Percentiles rank a stretch among this genome's conserved stretches.
Conservation (phyloP, 2,329 filamentous ascomycete genomes). For the Drechslera avenae region DNA sequence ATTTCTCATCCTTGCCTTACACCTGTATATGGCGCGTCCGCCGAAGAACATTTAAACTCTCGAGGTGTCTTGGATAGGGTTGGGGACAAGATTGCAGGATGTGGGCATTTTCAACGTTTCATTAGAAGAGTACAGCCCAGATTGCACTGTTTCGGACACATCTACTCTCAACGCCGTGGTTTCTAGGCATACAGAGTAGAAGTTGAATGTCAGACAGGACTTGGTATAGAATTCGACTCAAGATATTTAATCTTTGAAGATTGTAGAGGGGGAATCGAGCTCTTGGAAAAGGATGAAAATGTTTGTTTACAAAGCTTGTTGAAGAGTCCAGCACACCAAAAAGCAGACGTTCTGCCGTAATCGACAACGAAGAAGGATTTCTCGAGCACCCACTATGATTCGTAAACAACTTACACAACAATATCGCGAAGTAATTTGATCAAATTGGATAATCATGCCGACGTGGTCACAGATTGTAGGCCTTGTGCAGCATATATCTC, state of each 20-base stretch:
- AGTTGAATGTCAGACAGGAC: constrained; percentile 23
- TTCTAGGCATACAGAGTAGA: constrained; percentile 35
- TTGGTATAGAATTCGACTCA: constrained; percentile 10
- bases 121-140: constrained; percentile 53
- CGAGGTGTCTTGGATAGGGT: constrained; percentile 56
- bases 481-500: too few relatives aligned
- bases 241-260: constrained; percentile 21
- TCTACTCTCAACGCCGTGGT: constrained; percentile 54
- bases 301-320: constrained; percentile 36
- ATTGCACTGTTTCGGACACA: constrained; percentile 66
- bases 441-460: too few relatives aligned
- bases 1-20: constrained; percentile 59
- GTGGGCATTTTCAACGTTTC: constrained; percentile 58
- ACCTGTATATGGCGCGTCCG: constrained; percentile 59
- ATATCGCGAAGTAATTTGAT: background rate
- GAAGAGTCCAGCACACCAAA: constrained; percentile 32
- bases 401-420: constrained; percentile 32
- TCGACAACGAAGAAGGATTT: constrained; percentile 55
- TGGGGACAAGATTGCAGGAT: constrained; percentile 53
- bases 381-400: constrained; percentile 60
- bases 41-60: constrained; percentile 60
- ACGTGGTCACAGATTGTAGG: too few relatives aligned
- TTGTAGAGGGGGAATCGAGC: constrained; percentile 29
- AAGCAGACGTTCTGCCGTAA: constrained; percentile 62
- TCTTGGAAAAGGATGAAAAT: constrained; percentile 25